Evolutionary conservation across 2,329 filamentous ascomycete genomes (phyloP).

Genomic region (Knoxdaviesia capensis): DNA sequence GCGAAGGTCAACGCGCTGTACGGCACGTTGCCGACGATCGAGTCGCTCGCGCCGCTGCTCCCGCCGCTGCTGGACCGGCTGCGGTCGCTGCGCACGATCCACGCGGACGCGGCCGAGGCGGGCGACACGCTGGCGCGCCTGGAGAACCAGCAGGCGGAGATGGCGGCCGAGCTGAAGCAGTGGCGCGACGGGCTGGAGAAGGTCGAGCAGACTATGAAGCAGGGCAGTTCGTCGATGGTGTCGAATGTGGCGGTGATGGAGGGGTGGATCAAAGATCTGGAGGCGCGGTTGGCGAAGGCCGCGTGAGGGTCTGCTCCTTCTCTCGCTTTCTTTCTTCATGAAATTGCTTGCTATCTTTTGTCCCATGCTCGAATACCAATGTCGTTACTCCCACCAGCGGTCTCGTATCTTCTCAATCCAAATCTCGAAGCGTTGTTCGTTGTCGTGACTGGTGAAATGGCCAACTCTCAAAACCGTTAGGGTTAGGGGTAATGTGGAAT

Average conservation of each 20-base stretch:
- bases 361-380: too few species aligned
- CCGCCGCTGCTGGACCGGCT: conserved; percentile 72
- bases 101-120: conserved; percentile 70
- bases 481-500: too few species aligned
- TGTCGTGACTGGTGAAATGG: too few species aligned
- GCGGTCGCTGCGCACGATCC: conserved; percentile 63
- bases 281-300: conserved; percentile 50
- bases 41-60: conserved; percentile 65
- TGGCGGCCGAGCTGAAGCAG: conserved; percentile 63
- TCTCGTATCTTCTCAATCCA: too few species aligned
- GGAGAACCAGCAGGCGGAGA: conserved; percentile 62
- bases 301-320: too few species aligned
- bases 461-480: too few species aligned
- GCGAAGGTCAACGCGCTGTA: conserved; percentile 86
- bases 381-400: too few species aligned
- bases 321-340: too few species aligned
- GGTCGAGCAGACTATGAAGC: conserved; percentile 54
- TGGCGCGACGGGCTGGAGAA: conserved; percentile 69
- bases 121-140: conserved; percentile 57
- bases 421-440: too few species aligned
- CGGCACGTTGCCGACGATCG: conserved; percentile 71
- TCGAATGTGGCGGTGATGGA: conserved; percentile 73
- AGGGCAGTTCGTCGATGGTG: conserved; percentile 49
- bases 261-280: conserved; percentile 73
- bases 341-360: too few species aligned